Conservation (phyloP, 306 rosid species). For the Fragaria vesca region DNA sequence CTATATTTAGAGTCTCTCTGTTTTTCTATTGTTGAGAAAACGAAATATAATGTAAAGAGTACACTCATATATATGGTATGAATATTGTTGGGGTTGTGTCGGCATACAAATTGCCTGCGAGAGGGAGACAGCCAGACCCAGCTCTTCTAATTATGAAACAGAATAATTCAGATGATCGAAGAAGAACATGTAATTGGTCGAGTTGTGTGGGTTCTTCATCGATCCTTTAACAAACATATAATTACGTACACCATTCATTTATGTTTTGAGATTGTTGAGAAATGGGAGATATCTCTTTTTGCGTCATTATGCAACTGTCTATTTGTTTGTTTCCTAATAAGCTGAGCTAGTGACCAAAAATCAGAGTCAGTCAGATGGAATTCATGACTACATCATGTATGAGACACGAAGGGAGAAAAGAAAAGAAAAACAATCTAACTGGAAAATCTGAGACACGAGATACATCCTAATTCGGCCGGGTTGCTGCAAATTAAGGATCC, state of each 20-base stretch:
- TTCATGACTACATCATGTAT: too few species aligned
- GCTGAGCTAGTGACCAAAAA: too few species aligned
- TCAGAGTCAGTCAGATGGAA: too few species aligned
- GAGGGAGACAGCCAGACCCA: constrained; percentile 21
- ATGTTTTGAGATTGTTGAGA: background rate
- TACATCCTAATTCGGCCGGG: too few species aligned
- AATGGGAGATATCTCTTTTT: background rate
- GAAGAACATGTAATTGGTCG: background rate
- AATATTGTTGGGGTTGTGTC: constrained; percentile 4
- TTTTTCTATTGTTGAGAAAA: background rate
- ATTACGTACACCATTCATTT: background rate
- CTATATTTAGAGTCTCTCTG: background rate
- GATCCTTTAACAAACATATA: background rate
- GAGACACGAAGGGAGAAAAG: too few species aligned
- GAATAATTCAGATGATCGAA: background rate
- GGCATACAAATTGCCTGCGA: constrained; percentile 8
- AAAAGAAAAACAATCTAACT: too few species aligned
- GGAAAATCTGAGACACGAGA: too few species aligned
- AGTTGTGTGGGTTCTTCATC: background rate
- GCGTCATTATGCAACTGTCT: background rate
- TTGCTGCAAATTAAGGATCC: too few species aligned
- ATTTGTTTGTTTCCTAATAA: background rate
- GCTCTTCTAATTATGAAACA: background rate
- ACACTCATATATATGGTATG: background rate
- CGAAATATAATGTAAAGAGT: background rate